Percentiles rank a stretch among this genome's conserved stretches.
phyloP scores from a whole-genome alignment of 768 basidiomycete species.

The Boletus fagicola region DNA sequence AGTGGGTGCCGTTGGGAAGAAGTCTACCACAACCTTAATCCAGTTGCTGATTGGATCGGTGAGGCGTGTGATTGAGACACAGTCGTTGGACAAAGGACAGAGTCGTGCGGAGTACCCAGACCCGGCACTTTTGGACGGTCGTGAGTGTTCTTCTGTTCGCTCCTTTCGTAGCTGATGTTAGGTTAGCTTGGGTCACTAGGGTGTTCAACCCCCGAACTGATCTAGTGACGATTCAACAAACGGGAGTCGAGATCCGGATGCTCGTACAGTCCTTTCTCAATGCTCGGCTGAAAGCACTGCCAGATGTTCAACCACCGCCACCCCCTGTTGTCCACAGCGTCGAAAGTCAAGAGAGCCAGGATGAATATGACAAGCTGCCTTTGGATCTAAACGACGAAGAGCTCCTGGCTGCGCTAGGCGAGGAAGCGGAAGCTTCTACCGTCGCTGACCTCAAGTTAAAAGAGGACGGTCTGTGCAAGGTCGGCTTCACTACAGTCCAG shows the following conservation, averaged over 20 bases:
- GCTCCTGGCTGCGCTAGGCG: slow-evolving; percentile 53
- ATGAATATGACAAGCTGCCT: slow-evolving; percentile 62
- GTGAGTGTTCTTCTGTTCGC: slow-evolving; percentile 35
- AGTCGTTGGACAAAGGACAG: slow-evolving; percentile 38
- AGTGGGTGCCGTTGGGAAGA: slow-evolving; percentile 22
- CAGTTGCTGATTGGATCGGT: slow-evolving; percentile 57
- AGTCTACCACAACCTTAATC: slow-evolving; percentile 40
- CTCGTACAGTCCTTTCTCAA: slow-evolving; percentile 63
- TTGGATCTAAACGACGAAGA: slow-evolving; percentile 62
- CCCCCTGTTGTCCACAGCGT: slow-evolving; percentile 26
- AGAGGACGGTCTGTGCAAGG: slow-evolving; percentile 52
- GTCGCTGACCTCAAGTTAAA: slow-evolving; percentile 35
- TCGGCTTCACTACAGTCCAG: slow-evolving; percentile 26
- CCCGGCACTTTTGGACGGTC: slow-evolving; percentile 51
- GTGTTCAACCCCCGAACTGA: slow-evolving; percentile 49
- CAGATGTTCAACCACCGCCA: slow-evolving; percentile 35
- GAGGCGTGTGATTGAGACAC: slow-evolving; percentile 47
- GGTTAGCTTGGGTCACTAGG: slow-evolving; percentile 55
- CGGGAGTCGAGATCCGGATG: slow-evolving; percentile 53
- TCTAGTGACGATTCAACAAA: slow-evolving; percentile 39
- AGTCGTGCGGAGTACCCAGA: slow-evolving; percentile 56
- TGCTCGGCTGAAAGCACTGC: slow-evolving; percentile 49
- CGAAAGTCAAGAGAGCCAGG: slow-evolving; percentile 73
- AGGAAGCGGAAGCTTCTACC: slow-evolving; percentile 24
- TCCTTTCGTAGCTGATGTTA: slow-evolving; percentile 9